Base-by-base conservation (phyloP, 1,139 yeast genomes). In the Candida freyschussii region DNA sequence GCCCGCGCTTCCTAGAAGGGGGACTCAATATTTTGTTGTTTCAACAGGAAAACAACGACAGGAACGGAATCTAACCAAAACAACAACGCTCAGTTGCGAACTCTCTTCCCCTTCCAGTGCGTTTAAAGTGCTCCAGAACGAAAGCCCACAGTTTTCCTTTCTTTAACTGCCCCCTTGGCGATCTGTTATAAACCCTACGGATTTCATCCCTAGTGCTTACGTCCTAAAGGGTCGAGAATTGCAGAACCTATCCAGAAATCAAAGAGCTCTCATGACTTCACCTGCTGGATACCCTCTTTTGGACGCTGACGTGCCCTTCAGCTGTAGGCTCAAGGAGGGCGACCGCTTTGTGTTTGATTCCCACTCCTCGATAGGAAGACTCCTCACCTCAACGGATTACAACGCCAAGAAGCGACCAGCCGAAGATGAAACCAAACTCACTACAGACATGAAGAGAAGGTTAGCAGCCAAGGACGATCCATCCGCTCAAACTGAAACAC, bases 281-380 rank as follows among this genome's bases (percentile, higher is more conserved):
- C 53, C 53, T 10, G 48, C 54, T 7, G 16, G 17, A 7, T 41
- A 30, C 29, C 54, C 54, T 9, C 41, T 50, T 4, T 6, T 29
- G 14, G 27, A 33, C 7, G 30, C 41, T 2, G 47, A 43, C 11
- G 33, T 36, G 11, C 53, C 54, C 10, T 29, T 27, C 9, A 29
- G 48, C 13, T 49, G 48, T 37, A 30, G 27, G n/a, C 21, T 48
- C 18, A 40, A 21, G 20, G 40, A 31, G 4, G 32, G 33, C 9
- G 51, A 45, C 27, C 24, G 32, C 20, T 26, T 26, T 17, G 38
- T 35, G 4, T 32, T 28, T 10, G 21, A 17, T 24, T 13, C 8
- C 13, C 15, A 24, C 19, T 15, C 29, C 20, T n/a, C 30, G 7
- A 6, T 26, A 16, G 15, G 33, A 17, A 30, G 22, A n/a, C 21